Conservation (phyloP, 1,139 yeast genomes). For the Kluyveromyces marxianus region DNA sequence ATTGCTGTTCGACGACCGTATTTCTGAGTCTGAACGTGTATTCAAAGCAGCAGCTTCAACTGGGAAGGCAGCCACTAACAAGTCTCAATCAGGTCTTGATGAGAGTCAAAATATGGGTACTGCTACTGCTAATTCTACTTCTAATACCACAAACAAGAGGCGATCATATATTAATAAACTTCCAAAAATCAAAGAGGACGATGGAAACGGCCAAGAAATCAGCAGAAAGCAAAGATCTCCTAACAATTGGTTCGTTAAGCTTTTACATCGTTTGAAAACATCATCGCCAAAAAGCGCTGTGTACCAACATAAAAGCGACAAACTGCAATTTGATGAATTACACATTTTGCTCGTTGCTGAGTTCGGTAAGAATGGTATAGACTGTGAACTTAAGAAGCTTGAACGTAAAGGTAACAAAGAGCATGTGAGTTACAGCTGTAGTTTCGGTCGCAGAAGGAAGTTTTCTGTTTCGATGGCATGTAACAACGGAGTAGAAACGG, state of each 20-base stretch:
- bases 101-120: neutral
- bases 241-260: conserved; percentile 19
- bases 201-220: conserved; percentile 1
- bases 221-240: neutral
- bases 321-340: conserved; percentile 24
- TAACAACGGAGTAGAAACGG: neutral
- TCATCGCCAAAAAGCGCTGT: conserved; percentile 7
- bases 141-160: neutral
- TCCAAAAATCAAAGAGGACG: neutral
- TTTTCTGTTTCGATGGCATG: neutral
- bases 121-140: neutral
- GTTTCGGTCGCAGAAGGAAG: conserved; percentile 11
- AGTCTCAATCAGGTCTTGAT: neutral
- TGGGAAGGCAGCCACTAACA: neutral
- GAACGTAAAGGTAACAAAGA: conserved; percentile 18
- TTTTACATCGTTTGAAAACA: conserved; percentile 17
- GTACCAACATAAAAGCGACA: conserved; percentile 16
- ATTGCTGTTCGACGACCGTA: conserved; percentile 2
- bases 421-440: conserved; percentile 25
- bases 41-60: neutral
- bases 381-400: conserved; percentile 18
- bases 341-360: conserved; percentile 23
- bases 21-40: conserved; percentile 1
- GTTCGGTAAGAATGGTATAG: conserved; percentile 23
- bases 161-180: neutral